These are phyloP conservation scores for Puccinia sorghi DNA, from an alignment of 1,284 basidiomycete genomes.

Conservation along the genomic window DNA sequence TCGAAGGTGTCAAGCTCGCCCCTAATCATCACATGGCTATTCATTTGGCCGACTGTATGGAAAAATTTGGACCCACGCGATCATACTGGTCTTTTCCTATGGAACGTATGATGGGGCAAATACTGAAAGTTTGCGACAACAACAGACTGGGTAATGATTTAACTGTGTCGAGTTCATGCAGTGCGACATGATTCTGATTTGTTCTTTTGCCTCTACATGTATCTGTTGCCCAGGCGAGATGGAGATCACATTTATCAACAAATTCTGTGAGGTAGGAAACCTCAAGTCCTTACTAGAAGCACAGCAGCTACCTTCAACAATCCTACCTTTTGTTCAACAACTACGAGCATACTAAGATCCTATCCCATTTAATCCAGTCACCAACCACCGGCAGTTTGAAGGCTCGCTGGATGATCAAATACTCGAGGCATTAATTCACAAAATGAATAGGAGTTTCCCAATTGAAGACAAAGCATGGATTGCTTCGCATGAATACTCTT, in stretches of 20 bases:
- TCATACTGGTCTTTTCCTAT: slow-evolving; percentile 38
- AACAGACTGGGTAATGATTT: slow-evolving; percentile 34
- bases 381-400: not conserved
- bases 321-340: slow-evolving; percentile 3
- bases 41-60: too few relatives aligned
- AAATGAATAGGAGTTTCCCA: not conserved
- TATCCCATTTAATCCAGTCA: not conserved
- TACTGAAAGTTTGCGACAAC: slow-evolving; percentile 30
- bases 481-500: not conserved
- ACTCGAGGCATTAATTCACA: not conserved
- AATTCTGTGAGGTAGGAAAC: slow-evolving; percentile 21
- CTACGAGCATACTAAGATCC: slow-evolving; percentile 16
- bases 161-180: too few relatives aligned
- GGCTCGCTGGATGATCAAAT: not conserved
- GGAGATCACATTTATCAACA: slow-evolving; percentile 40
- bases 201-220: not conserved
- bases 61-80: slow-evolving; percentile 11
- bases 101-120: not conserved
- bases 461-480: not conserved
- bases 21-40: too few relatives aligned
- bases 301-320: not conserved
- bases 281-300: not conserved
- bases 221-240: slow-evolving; percentile 15
- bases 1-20: not conserved
- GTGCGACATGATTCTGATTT: not conserved